Conservation (phyloP, 208 protist species). For the Porcisia hertigi region DNA sequence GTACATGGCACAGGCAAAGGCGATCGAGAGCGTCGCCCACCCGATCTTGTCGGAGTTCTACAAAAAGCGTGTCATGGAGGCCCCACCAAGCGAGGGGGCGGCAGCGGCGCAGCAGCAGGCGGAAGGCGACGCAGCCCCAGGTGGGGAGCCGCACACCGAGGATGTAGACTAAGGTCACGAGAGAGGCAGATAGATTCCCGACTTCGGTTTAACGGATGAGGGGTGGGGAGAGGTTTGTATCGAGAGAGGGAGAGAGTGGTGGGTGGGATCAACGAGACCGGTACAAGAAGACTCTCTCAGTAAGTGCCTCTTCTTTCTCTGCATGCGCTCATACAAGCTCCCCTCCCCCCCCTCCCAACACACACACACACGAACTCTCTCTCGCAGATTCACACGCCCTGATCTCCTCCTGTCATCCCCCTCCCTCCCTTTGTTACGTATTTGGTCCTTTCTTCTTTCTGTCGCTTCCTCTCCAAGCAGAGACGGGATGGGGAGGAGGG, state of each 20-base stretch:
- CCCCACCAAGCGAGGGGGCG: constrained; percentile 33
- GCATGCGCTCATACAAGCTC: not conserved
- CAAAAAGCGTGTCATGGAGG: constrained; percentile 73
- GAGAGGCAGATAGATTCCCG: not conserved
- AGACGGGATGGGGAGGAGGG: no score
- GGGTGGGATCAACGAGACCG: no score
- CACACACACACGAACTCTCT: not conserved
- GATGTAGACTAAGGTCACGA: constrained; percentile 53
- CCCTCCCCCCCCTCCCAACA: not conserved
- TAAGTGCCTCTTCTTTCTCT: not conserved
- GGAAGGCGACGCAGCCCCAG: constrained; percentile 5
- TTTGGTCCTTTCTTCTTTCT: no score
- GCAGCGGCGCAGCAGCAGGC: constrained; percentile 3
- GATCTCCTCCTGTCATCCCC: not conserved
- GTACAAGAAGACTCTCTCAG: not conserved
- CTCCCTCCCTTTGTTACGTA: not conserved
- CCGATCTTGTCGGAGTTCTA: constrained; percentile 97
- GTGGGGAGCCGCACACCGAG: constrained; percentile 32
- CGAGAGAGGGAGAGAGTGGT: not conserved
- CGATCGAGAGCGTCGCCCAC: constrained; percentile 87
- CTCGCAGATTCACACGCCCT: not conserved
- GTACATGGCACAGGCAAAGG: constrained; percentile 92
- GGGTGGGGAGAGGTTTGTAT: constrained; percentile 3
- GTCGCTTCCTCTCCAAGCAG: no score
- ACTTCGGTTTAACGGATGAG: not conserved